Conservation (phyloP, 306 rosid species). For the Rosa rugosa region DNA sequence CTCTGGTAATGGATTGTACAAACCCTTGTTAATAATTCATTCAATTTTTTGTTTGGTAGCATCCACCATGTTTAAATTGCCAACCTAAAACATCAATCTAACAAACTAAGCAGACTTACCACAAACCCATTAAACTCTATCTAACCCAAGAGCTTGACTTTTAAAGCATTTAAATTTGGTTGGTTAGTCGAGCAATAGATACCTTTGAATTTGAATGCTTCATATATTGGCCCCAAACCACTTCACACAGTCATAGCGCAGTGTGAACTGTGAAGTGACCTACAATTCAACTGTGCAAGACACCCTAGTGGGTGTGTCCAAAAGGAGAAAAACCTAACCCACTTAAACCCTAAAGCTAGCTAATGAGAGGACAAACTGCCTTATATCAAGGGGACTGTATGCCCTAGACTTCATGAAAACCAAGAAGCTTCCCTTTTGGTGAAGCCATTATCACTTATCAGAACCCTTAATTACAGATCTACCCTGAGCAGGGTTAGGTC, state of each 20-base stretch:
- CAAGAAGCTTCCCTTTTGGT: slow-evolving; percentile 12
- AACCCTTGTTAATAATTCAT: not conserved
- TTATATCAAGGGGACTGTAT: slow-evolving; percentile 22
- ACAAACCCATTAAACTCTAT: not conserved
- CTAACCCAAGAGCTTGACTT: not conserved
- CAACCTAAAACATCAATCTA: not conserved
- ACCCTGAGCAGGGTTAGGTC: not conserved
- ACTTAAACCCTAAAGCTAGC: slow-evolving; percentile 28
- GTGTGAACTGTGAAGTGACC: slow-evolving; percentile 18
- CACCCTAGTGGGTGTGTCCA: not conserved
- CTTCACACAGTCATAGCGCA: not conserved
- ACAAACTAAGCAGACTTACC: not conserved
- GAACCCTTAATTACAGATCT: too few relatives aligned
- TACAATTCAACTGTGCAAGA: not conserved
- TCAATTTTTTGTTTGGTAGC: slow-evolving; percentile 1
- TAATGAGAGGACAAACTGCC: not conserved
- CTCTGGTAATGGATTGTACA: not conserved
- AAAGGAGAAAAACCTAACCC: slow-evolving; percentile 24
- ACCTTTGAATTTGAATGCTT: slow-evolving; percentile 9
- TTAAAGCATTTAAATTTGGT: not conserved
- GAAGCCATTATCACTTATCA: too few relatives aligned
- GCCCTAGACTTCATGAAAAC: not conserved
- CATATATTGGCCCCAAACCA: slow-evolving; percentile 1
- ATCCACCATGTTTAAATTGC: slow-evolving; percentile 6
- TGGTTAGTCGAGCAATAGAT: slow-evolving; percentile 1